Evolutionary conservation across 139 green algal species (phyloP).

Genomic region (Pleodorina starrii): DNA sequence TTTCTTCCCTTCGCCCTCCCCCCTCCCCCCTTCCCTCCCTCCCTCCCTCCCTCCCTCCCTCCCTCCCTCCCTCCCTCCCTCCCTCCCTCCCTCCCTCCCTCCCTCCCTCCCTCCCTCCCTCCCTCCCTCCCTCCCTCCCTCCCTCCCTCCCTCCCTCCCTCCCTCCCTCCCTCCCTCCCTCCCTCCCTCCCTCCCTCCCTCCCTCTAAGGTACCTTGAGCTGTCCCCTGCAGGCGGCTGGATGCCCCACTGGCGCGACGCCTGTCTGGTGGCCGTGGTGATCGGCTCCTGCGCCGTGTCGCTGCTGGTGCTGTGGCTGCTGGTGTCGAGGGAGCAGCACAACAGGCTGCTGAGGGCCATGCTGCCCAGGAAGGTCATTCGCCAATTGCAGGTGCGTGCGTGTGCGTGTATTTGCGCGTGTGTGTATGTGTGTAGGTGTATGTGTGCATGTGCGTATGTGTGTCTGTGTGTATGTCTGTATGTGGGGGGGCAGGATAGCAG

Average conservation of each 20-base stretch:
- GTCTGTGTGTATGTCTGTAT: no score
- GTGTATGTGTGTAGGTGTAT: no score
- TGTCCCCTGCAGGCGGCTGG: conserved; percentile 11
- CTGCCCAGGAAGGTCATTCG: conserved; percentile 40
- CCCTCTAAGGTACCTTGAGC: conserved; percentile 24
- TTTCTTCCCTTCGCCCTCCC: no score
- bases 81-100: neutral
- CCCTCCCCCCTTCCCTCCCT: neutral
- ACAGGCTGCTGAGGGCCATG: conserved; percentile 35
- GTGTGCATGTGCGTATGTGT: no score
- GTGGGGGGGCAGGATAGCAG: no score
- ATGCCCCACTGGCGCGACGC: conserved; percentile 12
- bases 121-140: neutral
- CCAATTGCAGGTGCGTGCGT: conserved; percentile 30
- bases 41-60: neutral
- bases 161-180: neutral
- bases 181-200: neutral
- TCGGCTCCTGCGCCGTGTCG: neutral
- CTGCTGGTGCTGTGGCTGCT: conserved; percentile 49
- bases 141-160: neutral
- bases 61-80: neutral
- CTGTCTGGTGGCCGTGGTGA: conserved; percentile 37
- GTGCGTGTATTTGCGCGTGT: no score
- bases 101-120: neutral
- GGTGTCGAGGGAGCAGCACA: conserved; percentile 26